A percentile compares a stretch with the other conserved stretches of the same genome.
phyloP scores from a whole-genome alignment of 1,139 yeast species.

The Meyerozyma carpophila region DNA sequence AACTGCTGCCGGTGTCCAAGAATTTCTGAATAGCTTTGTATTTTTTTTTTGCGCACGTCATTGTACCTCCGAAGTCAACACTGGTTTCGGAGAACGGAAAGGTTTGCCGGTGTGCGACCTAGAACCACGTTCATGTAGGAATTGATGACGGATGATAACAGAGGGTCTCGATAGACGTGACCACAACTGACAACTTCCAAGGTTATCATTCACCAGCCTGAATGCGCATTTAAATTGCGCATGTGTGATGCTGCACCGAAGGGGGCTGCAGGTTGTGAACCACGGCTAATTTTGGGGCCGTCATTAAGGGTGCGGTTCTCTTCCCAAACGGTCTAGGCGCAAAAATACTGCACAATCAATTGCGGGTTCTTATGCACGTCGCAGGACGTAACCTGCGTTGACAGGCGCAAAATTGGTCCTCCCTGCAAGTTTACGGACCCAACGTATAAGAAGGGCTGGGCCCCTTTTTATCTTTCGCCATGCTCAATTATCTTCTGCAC shows the following conservation, averaged over 20 bases:
- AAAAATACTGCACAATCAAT: background rate
- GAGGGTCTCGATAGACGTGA: background rate
- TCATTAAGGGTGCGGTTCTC: background rate
- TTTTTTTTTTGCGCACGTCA: no score
- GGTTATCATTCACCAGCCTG: background rate
- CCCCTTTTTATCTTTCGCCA: background rate
- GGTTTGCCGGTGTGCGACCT: background rate
- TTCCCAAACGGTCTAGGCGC: background rate
- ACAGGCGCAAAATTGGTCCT: background rate
- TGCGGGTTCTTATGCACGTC: slow-evolving; percentile 4
- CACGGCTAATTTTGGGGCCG: background rate
- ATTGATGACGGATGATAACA: background rate
- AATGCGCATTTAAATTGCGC: background rate
- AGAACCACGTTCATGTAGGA: background rate
- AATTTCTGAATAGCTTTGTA: no score
- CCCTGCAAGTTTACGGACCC: background rate
- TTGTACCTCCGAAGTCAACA: no score
- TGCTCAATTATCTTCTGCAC: background rate
- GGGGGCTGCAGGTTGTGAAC: background rate
- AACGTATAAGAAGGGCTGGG: background rate
- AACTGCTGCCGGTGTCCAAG: no score
- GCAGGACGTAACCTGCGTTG: background rate
- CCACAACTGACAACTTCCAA: no score
- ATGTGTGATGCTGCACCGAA: background rate
- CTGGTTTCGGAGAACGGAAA: background rate